These are phyloP conservation scores for Scalesia atractyloides DNA, from an alignment of 129 eudicot genomes.

Conservation along the genomic window DNA sequence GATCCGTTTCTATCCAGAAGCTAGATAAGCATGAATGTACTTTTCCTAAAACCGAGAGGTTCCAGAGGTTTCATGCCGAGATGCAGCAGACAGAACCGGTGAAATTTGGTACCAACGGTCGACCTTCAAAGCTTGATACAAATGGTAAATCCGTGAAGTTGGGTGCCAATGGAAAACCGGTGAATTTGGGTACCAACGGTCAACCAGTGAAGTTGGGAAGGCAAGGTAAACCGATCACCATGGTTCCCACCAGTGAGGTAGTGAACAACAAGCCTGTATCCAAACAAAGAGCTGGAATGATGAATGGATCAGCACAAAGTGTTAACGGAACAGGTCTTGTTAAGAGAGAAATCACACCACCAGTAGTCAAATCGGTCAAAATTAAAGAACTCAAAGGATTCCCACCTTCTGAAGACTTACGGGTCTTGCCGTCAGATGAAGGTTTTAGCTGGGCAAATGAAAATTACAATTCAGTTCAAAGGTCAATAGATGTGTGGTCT, in stretches of 20 bases:
- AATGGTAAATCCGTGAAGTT: slow-evolving; percentile 54
- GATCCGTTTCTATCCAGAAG: slow-evolving; percentile 41
- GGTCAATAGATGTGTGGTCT: slow-evolving; percentile 92
- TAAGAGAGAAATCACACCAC: slow-evolving; percentile 46
- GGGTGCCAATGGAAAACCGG: slow-evolving; percentile 61
- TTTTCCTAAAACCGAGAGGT: slow-evolving; percentile 28
- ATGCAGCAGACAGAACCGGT: slow-evolving; percentile 60
- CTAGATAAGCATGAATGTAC: slow-evolving; percentile 29
- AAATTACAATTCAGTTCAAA: slow-evolving; percentile 76
- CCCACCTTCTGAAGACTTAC: slow-evolving; percentile 62
- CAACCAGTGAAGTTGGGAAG: slow-evolving; percentile 54
- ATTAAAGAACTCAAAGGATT: slow-evolving; percentile 44
- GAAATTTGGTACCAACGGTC: slow-evolving; percentile 51
- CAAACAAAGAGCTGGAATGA: slow-evolving; percentile 2
- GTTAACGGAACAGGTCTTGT: slow-evolving; percentile 54
- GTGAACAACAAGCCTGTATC: slow-evolving; percentile 36
- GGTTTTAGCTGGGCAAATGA: slow-evolving; percentile 94
- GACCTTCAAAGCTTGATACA: slow-evolving; percentile 44
- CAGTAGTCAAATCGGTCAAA: slow-evolving; percentile 38
- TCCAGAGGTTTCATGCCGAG: slow-evolving; percentile 37
- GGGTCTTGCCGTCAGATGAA: slow-evolving; percentile 80
- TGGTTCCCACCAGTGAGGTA: slow-evolving; percentile 78
- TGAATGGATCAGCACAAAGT: slow-evolving; percentile 11
- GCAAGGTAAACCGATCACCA: slow-evolving; percentile 57
- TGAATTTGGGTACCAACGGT: slow-evolving; percentile 52